Percentiles rank a stretch among this genome's conserved stretches.
Evolutionary conservation across 768 basidiomycete genomes (phyloP).

Genomic region (Kockovaella imperatae): DNA sequence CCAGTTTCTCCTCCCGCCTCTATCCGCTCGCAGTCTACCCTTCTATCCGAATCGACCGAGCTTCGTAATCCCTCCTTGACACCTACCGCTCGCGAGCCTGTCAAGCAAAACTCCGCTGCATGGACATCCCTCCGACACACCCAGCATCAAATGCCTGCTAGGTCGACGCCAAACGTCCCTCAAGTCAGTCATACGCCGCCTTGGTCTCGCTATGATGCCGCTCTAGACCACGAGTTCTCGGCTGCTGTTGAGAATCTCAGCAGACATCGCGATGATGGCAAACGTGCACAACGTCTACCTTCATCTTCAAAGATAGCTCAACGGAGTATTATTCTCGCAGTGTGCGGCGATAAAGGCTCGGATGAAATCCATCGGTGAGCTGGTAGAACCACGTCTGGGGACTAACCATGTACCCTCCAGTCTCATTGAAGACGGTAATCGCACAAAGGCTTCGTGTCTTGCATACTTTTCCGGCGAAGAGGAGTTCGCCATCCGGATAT

Average conservation of each 20-base stretch:
- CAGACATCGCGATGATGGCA: conserved; percentile 3
- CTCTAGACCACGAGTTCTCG: background rate
- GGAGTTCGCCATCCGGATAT: conserved; percentile 29
- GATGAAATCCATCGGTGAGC: conserved; percentile 25
- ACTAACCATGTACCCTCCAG: background rate
- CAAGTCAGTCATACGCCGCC: too few species aligned
- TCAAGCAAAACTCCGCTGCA: conserved; percentile 16
- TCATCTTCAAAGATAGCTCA: conserved; percentile 15
- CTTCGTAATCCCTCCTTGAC: too few species aligned
- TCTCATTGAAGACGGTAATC: conserved; percentile 20
- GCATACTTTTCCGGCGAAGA: conserved; percentile 40
- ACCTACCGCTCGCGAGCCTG: conserved; percentile 8
- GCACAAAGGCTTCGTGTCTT: conserved; percentile 39
- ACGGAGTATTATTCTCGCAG: conserved; percentile 34
- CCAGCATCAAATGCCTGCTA: background rate
- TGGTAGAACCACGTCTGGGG: background rate
- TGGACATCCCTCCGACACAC: conserved; percentile 15
- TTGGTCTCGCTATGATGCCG: too few species aligned
- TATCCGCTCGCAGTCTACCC: conserved; percentile 3
- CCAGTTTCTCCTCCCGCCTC: conserved; percentile 2
- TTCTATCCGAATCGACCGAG: conserved; percentile 2
- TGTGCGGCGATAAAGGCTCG: conserved; percentile 15
- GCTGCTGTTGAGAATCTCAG: conserved; percentile 3
- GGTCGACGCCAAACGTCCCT: background rate
- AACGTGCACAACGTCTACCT: conserved; percentile 9